These are phyloP conservation scores for Fraxinus americana DNA, from an alignment of 257 asterid genomes.

Conservation along the genomic window DNA sequence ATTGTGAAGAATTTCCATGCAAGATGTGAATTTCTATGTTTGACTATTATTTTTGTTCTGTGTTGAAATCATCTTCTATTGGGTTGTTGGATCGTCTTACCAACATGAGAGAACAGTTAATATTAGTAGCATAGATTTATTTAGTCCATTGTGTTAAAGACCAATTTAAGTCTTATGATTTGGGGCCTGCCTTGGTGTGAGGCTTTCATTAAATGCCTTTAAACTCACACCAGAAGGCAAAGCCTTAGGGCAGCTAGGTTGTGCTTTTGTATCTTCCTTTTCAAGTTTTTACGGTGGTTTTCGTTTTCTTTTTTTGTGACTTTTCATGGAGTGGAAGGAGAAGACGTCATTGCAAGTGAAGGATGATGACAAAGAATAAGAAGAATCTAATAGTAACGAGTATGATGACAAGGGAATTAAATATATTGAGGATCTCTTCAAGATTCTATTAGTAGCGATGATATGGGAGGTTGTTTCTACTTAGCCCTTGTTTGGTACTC, in stretches of 20 bases:
- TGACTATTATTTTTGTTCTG: not conserved
- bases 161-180: not conserved
- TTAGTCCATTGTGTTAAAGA: not conserved
- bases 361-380: not conserved
- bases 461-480: not conserved
- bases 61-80: not conserved
- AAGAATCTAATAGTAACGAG: not conserved
- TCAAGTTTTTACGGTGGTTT: not conserved
- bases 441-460: not conserved
- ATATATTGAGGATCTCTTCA: not conserved
- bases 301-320: not conserved
- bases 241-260: not conserved
- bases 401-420: not conserved
- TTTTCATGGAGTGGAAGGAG: not conserved
- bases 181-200: not conserved
- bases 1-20: not conserved
- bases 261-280: not conserved
- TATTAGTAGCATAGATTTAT: not conserved
- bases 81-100: not conserved
- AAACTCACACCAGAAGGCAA: not conserved
- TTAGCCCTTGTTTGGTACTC: no score
- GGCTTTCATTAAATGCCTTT: not conserved
- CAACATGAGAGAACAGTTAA: not conserved
- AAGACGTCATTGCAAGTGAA: not conserved
- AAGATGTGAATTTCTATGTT: not conserved